A percentile compares a stretch with the other conserved stretches of the same genome.
Conservation (phyloP, 1,284 basidiomycete genomes). For the Malassezia dermatis region DNA sequence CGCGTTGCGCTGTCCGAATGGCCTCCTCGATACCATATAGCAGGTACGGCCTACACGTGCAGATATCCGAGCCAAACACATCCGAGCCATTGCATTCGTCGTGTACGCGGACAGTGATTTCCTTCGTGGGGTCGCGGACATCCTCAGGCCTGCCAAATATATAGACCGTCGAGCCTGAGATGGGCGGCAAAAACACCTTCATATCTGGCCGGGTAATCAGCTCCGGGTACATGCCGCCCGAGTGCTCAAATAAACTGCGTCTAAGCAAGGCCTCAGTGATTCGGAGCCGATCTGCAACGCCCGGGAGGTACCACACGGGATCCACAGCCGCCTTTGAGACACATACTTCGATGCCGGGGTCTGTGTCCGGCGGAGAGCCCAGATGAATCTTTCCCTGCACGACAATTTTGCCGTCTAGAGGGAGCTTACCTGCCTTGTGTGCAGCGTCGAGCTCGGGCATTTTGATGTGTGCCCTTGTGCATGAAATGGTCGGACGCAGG, state of each 20-base stretch:
- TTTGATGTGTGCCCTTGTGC: conserved; percentile 75
- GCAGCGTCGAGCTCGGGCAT: conserved; percentile 81
- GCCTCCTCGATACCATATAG: neutral
- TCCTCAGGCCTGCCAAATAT: conserved; percentile 58
- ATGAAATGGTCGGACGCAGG: conserved; percentile 51
- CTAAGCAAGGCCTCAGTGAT: conserved; percentile 68
- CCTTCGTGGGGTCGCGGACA: conserved; percentile 51
- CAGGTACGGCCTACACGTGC: neutral
- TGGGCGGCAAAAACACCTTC: conserved; percentile 88
- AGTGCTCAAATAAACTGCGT: conserved; percentile 80
- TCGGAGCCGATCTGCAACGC: conserved; percentile 51
- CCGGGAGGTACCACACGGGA: conserved; percentile 84
- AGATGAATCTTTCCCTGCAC: conserved; percentile 27
- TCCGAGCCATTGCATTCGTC: conserved; percentile 72
- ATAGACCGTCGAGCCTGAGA: conserved; percentile 81
- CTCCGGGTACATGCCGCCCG: conserved; percentile 89
- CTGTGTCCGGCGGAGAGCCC: conserved; percentile 38
- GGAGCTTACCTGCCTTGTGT: conserved; percentile 60
- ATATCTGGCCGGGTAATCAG: conserved; percentile 88
- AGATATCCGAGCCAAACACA: conserved; percentile 49
- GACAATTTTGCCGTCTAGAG: conserved; percentile 69
- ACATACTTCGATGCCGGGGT: conserved; percentile 74
- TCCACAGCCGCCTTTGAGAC: conserved; percentile 60
- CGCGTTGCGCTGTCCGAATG: too few relatives aligned
- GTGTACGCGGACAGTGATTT: conserved; percentile 81